These are phyloP conservation scores for Aspergillus caelatus DNA, from an alignment of 2,329 filamentous ascomycete genomes.

Conservation along the genomic window DNA sequence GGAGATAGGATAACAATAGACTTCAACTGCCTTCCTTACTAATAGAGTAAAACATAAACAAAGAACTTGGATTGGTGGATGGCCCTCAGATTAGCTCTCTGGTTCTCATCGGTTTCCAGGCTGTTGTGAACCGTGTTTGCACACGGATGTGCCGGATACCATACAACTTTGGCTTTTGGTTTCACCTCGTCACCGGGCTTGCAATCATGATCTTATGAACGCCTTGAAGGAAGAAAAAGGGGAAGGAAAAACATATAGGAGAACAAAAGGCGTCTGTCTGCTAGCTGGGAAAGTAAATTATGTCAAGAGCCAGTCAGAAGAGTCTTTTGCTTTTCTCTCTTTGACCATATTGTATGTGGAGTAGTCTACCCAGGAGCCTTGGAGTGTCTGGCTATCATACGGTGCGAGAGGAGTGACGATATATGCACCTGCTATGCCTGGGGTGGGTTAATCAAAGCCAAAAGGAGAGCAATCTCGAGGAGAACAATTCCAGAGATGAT, in stretches of 20 bases:
- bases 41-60: background rate
- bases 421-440: background rate
- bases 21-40: background rate
- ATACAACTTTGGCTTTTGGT: constrained; percentile 51
- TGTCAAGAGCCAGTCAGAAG: background rate
- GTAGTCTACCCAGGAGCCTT: background rate
- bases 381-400: background rate
- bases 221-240: background rate
- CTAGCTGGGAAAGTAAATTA: constrained; percentile 13
- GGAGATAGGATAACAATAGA: background rate
- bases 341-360: background rate
- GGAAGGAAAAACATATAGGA: background rate
- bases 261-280: constrained; percentile 26
- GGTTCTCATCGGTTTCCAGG: constrained; percentile 48
- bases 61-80: background rate
- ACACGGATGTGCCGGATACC: constrained; percentile 40
- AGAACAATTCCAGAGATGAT: background rate
- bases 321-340: background rate
- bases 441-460: background rate
- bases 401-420: too few species aligned
- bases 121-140: constrained; percentile 18
- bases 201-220: background rate
- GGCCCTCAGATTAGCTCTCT: constrained; percentile 52
- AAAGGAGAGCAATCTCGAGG: background rate
- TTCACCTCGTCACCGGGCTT: constrained; percentile 42